Base-by-base conservation (phyloP, 192 early-diverging fungal genomes). In the Backusella circina region DNA sequence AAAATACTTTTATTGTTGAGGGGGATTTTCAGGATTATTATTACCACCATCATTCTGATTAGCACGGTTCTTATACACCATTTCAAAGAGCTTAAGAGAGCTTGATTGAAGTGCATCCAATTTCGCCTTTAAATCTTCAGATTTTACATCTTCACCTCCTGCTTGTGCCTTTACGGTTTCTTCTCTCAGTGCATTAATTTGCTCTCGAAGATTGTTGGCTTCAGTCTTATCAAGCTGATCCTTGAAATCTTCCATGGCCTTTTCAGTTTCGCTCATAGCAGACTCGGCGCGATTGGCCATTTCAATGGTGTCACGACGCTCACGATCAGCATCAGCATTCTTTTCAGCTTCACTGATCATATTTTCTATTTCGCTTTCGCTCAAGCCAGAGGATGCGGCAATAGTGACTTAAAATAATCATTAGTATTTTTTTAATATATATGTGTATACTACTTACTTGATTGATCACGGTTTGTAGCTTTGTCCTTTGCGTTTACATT, bases 401-500 rank as follows among this genome's bases (percentile, higher is more conserved):
- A 99, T 95, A 47, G 96, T 97, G 87, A 99, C 68, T 70, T 13
- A 65, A 15, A 12, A 44, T 35, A 30, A 6, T 2, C 64, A 28
- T 37, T 73, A 28, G 26, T 54, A 30, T 28, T n/a, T 54, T 54
- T 54, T 54, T 54, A 21, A 0, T 35, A 0, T 61, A 41, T 41
- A 41, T 41, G 39, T 4, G 16, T 15, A 31, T 23, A 8, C 7
- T 44, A 18, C 68, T 70, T 70, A 47, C 68, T 76, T 79, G 95
- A 93, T 86, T 97, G 95, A 86, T 99, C 96, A 73, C 93, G 92
- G 86, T 92, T 91, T 77, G 97, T 97, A 74, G 94, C 93, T 87
- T 97, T 95, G 89, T 99, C 98, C 90, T 93, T 93, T 81, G 98
- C 98, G 57, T 87, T 85, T 50, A 99, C 97, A 81, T 98, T 98